phyloP scores from a whole-genome alignment of 306 rosid species.

The Corylus heterophylla region DNA sequence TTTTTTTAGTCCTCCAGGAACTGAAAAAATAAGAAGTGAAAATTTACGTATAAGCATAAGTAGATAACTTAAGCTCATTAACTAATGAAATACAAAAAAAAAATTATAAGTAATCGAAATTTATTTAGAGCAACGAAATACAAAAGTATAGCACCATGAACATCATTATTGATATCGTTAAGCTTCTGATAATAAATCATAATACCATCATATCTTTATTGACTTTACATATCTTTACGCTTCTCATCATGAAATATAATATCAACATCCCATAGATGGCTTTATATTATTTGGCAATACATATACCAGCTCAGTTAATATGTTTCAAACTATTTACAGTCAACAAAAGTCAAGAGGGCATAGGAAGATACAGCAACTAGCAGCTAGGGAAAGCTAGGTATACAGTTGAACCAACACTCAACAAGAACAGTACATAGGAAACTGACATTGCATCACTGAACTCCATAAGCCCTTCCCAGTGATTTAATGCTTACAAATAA shows the following conservation, averaged over 20 bases:
- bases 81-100: neutral
- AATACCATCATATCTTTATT: too few relatives aligned
- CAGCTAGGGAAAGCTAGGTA: neutral
- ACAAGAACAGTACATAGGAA: constrained; percentile 5
- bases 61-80: neutral
- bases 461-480: neutral
- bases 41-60: neutral
- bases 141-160: too few relatives aligned
- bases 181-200: too few relatives aligned
- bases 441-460: neutral
- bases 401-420: neutral
- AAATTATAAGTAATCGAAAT: too few relatives aligned
- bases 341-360: neutral
- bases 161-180: too few relatives aligned
- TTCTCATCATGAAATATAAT: too few relatives aligned
- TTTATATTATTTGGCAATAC: neutral
- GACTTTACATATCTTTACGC: too few relatives aligned
- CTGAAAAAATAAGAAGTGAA: too few relatives aligned
- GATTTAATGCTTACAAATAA: neutral
- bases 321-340: neutral
- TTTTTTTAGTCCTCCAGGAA: neutral
- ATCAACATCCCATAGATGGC: too few relatives aligned
- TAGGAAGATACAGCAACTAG: neutral
- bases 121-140: too few relatives aligned
- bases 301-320: neutral